Conservation (phyloP, 169 alveolate genomes). For the Plasmodium billcollinsi region DNA sequence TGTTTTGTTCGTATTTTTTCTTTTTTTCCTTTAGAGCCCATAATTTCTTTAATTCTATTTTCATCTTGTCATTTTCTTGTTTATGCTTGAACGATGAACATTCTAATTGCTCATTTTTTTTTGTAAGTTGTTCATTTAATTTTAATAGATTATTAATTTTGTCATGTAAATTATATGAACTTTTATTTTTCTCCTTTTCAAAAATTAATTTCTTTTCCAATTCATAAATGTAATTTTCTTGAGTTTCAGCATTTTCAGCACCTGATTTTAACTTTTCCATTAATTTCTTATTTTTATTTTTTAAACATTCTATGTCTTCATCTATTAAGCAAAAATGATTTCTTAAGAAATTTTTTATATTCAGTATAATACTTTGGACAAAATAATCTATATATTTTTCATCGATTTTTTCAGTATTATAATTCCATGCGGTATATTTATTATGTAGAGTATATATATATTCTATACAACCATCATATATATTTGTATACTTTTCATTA, state of each 20-base stretch:
- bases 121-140: constrained; percentile 63
- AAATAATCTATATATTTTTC: constrained; percentile 66
- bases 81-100: constrained; percentile 27
- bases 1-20: constrained; percentile 12
- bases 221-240: constrained; percentile 74
- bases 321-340: constrained; percentile 43
- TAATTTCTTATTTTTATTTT: constrained; percentile 68
- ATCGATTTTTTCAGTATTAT: constrained; percentile 39
- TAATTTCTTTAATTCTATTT: constrained; percentile 57
- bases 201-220: constrained; percentile 47
- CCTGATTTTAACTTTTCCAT: constrained; percentile 68
- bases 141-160: constrained; percentile 41
- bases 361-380: constrained; percentile 49
- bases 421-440: constrained; percentile 30
- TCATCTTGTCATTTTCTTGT: constrained; percentile 66
- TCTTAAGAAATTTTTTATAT: constrained; percentile 73
- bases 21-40: constrained; percentile 41
- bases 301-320: constrained; percentile 47
- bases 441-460: constrained; percentile 58
- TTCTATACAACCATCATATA: constrained; percentile 71
- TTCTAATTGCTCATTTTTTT: constrained; percentile 66
- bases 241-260: constrained; percentile 72
- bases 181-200: constrained; percentile 74
- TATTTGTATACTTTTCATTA: constrained; percentile 45
- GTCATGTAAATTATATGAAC: constrained; percentile 32